These are phyloP conservation scores for Capsicum rhomboideum DNA, from an alignment of 257 asterid genomes.

Conservation along the genomic window DNA sequence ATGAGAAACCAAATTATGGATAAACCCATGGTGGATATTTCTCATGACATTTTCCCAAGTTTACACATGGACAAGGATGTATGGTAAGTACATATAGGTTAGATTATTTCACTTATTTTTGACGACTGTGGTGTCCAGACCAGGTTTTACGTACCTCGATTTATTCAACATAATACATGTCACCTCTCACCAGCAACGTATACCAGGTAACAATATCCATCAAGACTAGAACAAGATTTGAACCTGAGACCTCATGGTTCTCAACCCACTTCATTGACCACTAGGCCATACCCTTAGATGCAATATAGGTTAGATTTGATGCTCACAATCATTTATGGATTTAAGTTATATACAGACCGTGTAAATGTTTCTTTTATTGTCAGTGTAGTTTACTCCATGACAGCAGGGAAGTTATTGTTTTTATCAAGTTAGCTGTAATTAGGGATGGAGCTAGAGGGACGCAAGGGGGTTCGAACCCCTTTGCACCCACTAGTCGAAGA, in stretches of 20 bases:
- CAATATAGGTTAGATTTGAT: not conserved
- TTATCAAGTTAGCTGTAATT: not conserved
- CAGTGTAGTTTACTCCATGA: not conserved
- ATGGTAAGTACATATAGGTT: slow-evolving; percentile 33
- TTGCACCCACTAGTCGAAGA: not conserved
- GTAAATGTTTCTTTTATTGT: not conserved
- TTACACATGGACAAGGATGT: slow-evolving; percentile 42
- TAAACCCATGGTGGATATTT: slow-evolving; percentile 40
- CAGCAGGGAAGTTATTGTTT: not conserved
- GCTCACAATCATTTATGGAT: not conserved
- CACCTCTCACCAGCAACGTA: too few relatives aligned
- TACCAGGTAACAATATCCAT: too few relatives aligned
- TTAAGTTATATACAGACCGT: not conserved
- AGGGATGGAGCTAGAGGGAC: not conserved
- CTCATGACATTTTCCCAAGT: slow-evolving; percentile 51
- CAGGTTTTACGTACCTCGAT: too few relatives aligned
- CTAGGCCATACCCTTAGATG: too few relatives aligned
- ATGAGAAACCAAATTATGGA: slow-evolving; percentile 38
- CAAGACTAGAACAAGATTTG: too few relatives aligned
- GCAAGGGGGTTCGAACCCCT: not conserved
- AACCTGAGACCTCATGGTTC: too few relatives aligned
- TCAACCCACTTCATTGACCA: too few relatives aligned
- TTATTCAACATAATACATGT: too few relatives aligned
- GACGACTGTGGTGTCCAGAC: too few relatives aligned
- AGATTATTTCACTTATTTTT: too few relatives aligned